Evolutionary conservation across 805 yeast species (phyloP).

Genomic region (Wickerhamomyces canadensis): DNA sequence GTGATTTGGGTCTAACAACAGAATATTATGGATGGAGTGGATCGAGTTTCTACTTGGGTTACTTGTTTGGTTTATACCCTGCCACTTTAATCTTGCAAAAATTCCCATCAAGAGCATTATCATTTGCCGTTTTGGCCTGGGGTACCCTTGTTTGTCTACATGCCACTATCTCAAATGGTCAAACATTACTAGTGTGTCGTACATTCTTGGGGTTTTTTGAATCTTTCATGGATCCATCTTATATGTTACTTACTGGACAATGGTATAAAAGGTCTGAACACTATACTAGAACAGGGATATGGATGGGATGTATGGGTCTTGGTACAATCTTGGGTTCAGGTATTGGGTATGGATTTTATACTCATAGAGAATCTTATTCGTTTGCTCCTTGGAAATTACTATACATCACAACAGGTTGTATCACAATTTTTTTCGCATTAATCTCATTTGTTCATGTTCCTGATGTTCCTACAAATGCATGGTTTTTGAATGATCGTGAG

Average conservation of each 20-base stretch:
- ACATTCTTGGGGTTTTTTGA: slow-evolving; percentile 38
- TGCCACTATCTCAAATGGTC: slow-evolving; percentile 29
- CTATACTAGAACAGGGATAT: slow-evolving; percentile 31
- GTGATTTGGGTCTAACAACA: slow-evolving; percentile 33
- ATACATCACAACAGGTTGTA: slow-evolving; percentile 45
- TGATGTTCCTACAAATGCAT: slow-evolving; percentile 36
- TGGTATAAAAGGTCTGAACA: slow-evolving; percentile 39
- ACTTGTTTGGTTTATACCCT: slow-evolving; percentile 41
- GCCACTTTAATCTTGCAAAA: slow-evolving; percentile 35
- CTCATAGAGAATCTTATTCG: slow-evolving; percentile 25
- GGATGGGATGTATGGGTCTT: slow-evolving; percentile 38
- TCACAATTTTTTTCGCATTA: slow-evolving; percentile 42
- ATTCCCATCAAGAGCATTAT: slow-evolving; percentile 35
- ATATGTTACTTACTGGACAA: slow-evolving; percentile 40
- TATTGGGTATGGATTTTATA: slow-evolving; percentile 41
- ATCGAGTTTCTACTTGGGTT: slow-evolving; percentile 40
- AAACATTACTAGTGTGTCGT: slow-evolving; percentile 37
- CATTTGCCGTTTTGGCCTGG: slow-evolving; percentile 32
- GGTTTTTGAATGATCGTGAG: slow-evolving; percentile 34
- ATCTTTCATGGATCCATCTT: slow-evolving; percentile 39
- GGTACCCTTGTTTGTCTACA: slow-evolving; percentile 31
- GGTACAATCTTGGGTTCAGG: slow-evolving; percentile 41
- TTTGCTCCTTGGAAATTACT: slow-evolving; percentile 46
- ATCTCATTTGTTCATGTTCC: slow-evolving; percentile 38
- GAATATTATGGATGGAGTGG: slow-evolving; percentile 39